These are phyloP conservation scores for Quillaja saponaria DNA, from an alignment of 306 rosid species.

Conservation along the genomic window DNA sequence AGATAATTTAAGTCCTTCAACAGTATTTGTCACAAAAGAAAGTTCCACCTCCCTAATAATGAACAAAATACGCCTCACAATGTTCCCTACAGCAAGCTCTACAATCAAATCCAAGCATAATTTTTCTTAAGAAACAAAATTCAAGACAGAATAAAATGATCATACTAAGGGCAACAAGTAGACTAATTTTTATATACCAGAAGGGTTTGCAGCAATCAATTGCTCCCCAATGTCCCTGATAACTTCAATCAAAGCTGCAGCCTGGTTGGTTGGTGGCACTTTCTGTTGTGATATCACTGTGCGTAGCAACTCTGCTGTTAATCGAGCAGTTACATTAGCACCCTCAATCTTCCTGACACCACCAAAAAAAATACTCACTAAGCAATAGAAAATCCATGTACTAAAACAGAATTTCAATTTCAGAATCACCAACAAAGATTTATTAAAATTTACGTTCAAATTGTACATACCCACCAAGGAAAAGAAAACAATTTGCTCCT, in stretches of 20 bases:
- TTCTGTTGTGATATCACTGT: constrained; percentile 84
- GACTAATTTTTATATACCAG: neutral
- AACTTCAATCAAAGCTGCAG: constrained; percentile 76
- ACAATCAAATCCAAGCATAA: constrained; percentile 38
- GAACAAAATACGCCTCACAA: constrained; percentile 93
- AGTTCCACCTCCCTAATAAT: constrained; percentile 94
- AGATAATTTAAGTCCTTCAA: constrained; percentile 75
- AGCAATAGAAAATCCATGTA: too few relatives aligned
- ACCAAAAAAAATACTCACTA: neutral
- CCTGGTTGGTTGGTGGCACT: constrained; percentile 80
- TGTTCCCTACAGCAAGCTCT: constrained; percentile 98
- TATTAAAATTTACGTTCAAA: too few relatives aligned
- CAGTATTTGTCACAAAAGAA: constrained; percentile 79
- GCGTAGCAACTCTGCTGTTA: neutral
- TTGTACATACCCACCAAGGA: too few relatives aligned
- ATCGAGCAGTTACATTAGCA: neutral
- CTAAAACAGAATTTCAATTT: too few relatives aligned
- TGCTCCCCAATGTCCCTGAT: constrained; percentile 87
- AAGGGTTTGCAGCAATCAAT: constrained; percentile 87
- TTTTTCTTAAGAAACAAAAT: too few relatives aligned
- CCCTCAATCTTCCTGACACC: neutral
- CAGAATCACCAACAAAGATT: too few relatives aligned
- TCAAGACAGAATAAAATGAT: too few relatives aligned
- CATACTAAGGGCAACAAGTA: too few relatives aligned
- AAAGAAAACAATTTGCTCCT: too few relatives aligned